Evolutionary conservation across 768 basidiomycete genomes (phyloP).

Genomic region (Neoboletus subvelutipes): DNA sequence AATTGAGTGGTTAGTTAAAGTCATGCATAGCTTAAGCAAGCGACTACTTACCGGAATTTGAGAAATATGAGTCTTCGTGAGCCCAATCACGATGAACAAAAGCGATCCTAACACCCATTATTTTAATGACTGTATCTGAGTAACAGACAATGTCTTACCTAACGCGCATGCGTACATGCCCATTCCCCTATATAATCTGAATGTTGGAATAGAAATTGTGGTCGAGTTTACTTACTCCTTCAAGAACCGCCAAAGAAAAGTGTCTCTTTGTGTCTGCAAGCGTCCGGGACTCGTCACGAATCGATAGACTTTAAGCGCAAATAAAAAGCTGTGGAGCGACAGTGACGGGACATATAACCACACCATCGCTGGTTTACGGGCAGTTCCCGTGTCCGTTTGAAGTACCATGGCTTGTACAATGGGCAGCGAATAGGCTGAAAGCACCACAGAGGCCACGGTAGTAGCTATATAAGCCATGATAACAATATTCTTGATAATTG

Average conservation of each 20-base stretch:
- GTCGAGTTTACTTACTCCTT: constrained; percentile 17
- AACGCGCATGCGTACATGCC: constrained; percentile 21
- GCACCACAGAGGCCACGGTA: not conserved
- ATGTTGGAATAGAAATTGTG: not conserved
- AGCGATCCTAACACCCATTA: constrained; percentile 14
- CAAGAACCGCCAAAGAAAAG: constrained; percentile 13
- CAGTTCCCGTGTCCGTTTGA: not conserved
- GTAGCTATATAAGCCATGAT: not conserved
- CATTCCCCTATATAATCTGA: constrained; percentile 20
- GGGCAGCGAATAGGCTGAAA: not conserved
- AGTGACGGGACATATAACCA: constrained; percentile 17
- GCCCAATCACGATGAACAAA: constrained; percentile 11
- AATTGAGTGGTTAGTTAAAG: not conserved
- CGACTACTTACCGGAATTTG: constrained; percentile 11
- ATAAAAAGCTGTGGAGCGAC: constrained; percentile 14
- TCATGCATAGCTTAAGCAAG: not conserved
- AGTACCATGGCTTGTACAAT: not conserved
- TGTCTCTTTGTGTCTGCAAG: constrained; percentile 4
- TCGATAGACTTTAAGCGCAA: constrained; percentile 17
- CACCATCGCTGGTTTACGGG: not conserved
- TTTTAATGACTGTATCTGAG: not conserved
- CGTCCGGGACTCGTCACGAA: constrained; percentile 2
- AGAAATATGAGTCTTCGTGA: constrained; percentile 1
- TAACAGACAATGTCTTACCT: constrained; percentile 1
- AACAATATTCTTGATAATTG: constrained; percentile 1